Evolutionary conservation across 2,329 filamentous ascomycete genomes (phyloP).

Genomic region (Huntiella decipiens): DNA sequence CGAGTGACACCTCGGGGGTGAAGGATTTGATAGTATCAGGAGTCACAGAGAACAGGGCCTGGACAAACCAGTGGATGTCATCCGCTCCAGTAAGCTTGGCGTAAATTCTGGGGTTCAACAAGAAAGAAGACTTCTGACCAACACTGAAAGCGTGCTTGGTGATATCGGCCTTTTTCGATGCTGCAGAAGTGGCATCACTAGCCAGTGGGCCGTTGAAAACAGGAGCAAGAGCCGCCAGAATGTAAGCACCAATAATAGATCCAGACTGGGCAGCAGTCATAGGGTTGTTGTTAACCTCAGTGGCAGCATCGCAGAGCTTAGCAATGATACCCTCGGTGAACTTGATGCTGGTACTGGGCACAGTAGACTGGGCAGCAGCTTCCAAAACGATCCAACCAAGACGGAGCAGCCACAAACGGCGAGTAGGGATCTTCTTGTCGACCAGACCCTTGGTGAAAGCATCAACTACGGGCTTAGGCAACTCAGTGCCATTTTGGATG

Average conservation of each 20-base stretch:
- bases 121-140: slow-evolving; percentile 70
- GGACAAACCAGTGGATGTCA: slow-evolving; percentile 60
- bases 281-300: slow-evolving; percentile 62
- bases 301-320: slow-evolving; percentile 49
- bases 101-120: slow-evolving; percentile 71
- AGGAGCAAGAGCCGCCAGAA: slow-evolving; percentile 47
- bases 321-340: slow-evolving; percentile 35
- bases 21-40: slow-evolving; percentile 31
- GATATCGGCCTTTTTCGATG: slow-evolving; percentile 39
- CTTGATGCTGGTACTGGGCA: slow-evolving; percentile 9
- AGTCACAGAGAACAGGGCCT: slow-evolving; percentile 46
- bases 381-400: slow-evolving; percentile 44
- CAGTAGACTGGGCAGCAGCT: slow-evolving; percentile 25
- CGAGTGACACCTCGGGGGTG: slow-evolving; percentile 31
- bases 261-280: slow-evolving; percentile 64
- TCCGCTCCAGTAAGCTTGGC: slow-evolving; percentile 48
- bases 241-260: slow-evolving; percentile 60
- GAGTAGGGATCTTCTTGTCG: slow-evolving; percentile 65
- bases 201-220: slow-evolving; percentile 34
- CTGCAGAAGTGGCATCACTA: slow-evolving; percentile 25
- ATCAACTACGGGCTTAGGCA: slow-evolving; percentile 50
- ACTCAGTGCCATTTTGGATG: slow-evolving; percentile 37
- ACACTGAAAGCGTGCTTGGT: slow-evolving; percentile 45
- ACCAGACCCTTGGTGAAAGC: slow-evolving; percentile 60
- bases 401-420: slow-evolving; percentile 63